Conservation (phyloP, 805 yeast species). For the Hanseniaspora osmophila region DNA sequence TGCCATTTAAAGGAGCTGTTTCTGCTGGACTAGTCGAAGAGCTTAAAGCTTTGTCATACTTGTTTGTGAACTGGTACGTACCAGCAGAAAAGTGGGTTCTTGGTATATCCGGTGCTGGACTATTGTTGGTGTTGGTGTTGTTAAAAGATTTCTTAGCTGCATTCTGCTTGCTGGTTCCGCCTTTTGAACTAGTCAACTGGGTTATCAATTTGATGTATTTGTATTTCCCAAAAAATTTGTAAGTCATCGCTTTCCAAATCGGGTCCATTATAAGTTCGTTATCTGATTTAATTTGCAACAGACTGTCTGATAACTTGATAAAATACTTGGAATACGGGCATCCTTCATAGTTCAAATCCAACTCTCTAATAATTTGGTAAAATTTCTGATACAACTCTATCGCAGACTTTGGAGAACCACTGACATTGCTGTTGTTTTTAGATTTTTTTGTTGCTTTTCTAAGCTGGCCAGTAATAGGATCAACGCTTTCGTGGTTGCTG, state of each 20-base stretch:
- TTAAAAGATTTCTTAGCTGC: not conserved
- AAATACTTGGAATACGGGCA: conserved; percentile 4
- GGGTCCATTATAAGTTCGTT: conserved; percentile 2
- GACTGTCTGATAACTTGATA: conserved; percentile 2
- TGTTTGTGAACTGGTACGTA: not conserved
- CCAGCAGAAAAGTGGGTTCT: not conserved
- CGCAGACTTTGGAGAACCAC: conserved; percentile 18
- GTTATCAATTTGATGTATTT: not conserved
- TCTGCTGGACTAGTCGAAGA: too few relatives aligned
- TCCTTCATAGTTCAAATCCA: conserved; percentile 12
- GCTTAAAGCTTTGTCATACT: not conserved
- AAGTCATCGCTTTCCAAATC: not conserved
- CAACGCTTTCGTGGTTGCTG: not conserved
- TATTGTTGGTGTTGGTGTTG: not conserved
- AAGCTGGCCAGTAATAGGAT: not conserved
- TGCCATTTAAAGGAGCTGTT: too few relatives aligned
- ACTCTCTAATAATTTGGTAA: conserved; percentile 22
- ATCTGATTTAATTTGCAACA: conserved; percentile 5
- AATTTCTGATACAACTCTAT: conserved; percentile 23
- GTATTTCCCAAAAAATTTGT: conserved; percentile 1
- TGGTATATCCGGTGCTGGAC: not conserved
- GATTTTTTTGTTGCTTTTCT: not conserved
- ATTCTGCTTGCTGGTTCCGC: not conserved
- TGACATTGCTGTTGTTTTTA: not conserved
- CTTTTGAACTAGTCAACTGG: not conserved